Percentiles rank a stretch among this genome's conserved stretches.
Evolutionary conservation across 257 asterid genomes (phyloP).

Genomic region (Dorcoceras hygrometricum): DNA sequence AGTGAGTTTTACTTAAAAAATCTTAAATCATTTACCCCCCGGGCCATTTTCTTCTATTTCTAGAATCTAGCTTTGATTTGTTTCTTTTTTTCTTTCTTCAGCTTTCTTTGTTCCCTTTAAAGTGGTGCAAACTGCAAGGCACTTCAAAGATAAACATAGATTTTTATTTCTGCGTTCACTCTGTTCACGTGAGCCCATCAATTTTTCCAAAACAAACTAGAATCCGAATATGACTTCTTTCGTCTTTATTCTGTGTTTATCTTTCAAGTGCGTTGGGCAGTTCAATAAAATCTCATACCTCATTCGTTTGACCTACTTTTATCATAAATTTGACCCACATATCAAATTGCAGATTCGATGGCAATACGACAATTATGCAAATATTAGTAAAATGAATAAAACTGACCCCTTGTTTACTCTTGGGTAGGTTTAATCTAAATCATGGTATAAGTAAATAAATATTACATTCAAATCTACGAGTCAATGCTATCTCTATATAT

Average conservation of each 20-base stretch:
- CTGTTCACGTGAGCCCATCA: too few species aligned
- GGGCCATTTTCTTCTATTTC: not conserved
- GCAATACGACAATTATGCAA: too few species aligned
- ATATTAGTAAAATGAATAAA: too few species aligned
- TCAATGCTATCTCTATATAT: not conserved
- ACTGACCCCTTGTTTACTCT: not conserved
- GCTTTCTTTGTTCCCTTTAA: too few species aligned
- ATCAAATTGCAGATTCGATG: not conserved
- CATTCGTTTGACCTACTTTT: too few species aligned
- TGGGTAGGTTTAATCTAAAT: not conserved
- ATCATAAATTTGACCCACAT: too few species aligned
- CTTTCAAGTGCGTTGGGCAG: not conserved
- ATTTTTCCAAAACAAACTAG: too few species aligned
- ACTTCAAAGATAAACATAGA: too few species aligned
- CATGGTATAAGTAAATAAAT: not conserved
- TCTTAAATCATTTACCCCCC: not conserved
- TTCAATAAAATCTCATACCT: not conserved
- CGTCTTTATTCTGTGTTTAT: too few species aligned
- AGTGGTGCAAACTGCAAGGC: too few species aligned
- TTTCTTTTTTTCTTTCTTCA: not conserved
- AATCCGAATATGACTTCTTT: not conserved
- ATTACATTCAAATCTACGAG: not conserved
- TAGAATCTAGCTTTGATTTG: not conserved
- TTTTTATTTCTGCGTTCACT: too few species aligned
- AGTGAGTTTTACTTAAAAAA: constrained; percentile 13